A percentile compares a stretch with the other conserved stretches of the same genome.
Evolutionary conservation across 176 grass and related monocot genomes (phyloP).

Genomic region (Rhynchospora breviuscula): DNA sequence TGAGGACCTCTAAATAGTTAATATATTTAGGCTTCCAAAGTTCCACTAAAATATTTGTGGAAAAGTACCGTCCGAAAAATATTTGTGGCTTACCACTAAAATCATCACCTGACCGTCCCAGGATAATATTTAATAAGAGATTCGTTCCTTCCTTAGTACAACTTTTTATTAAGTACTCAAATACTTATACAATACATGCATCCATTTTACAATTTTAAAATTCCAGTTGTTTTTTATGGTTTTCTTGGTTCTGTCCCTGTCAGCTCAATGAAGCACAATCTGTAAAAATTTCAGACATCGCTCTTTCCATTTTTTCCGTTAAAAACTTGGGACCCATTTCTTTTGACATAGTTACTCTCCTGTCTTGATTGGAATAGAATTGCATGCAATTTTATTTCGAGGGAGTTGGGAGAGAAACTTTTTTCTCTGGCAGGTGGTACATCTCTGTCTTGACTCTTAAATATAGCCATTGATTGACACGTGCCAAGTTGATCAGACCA

Average conservation of each 20-base stretch:
- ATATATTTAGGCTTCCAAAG: not conserved
- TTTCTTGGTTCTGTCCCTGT: not conserved
- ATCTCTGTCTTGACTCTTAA: not conserved
- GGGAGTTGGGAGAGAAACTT: not conserved
- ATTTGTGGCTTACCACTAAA: conserved; percentile 5
- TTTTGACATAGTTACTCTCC: not conserved
- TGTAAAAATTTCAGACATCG: not conserved
- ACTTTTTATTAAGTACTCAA: not conserved
- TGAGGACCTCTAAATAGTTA: not conserved
- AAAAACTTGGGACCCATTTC: conserved; percentile 3
- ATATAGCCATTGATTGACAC: not conserved
- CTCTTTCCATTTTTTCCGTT: conserved; percentile 3
- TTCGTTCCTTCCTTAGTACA: not conserved
- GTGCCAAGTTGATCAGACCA: not conserved
- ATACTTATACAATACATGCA: not conserved
- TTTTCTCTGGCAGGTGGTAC: conserved; percentile 1
- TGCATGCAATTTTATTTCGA: not conserved
- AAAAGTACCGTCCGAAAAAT: not conserved
- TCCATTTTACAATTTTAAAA: not conserved
- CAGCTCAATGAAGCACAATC: not conserved
- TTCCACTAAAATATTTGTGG: no score
- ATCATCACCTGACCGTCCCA: not conserved
- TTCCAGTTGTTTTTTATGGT: not conserved
- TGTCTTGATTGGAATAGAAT: conserved; percentile 1
- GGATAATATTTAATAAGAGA: not conserved